phyloP scores from a whole-genome alignment of 2,329 filamentous ascomycete species.

The Penicillium sp. region DNA sequence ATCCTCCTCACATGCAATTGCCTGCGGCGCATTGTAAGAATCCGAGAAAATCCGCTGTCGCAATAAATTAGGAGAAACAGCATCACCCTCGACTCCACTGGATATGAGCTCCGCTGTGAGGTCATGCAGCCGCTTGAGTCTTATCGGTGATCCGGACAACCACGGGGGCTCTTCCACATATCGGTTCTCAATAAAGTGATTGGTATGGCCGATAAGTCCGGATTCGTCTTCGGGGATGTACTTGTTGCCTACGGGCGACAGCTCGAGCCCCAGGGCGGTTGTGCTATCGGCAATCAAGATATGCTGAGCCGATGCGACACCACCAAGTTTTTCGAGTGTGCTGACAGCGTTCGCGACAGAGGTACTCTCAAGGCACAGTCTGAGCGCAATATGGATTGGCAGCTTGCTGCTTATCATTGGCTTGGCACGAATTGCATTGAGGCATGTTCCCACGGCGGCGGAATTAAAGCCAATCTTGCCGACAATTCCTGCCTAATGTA shows the following conservation, averaged over 20 bases:
- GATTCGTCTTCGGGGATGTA: conserved; percentile 38
- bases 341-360: conserved; percentile 52
- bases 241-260: conserved; percentile 33
- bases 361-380: conserved; percentile 56
- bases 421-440: conserved; percentile 63
- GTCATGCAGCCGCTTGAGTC: conserved; percentile 30
- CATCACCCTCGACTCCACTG: conserved; percentile 23
- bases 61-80: conserved; percentile 27
- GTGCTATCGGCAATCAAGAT: conserved; percentile 56
- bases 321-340: conserved; percentile 48
- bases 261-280: conserved; percentile 30
- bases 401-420: conserved; percentile 56
- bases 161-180: conserved; percentile 38
- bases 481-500: conserved; percentile 53
- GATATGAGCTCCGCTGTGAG: conserved; percentile 29
- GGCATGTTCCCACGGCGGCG: conserved; percentile 58
- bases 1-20: conserved; percentile 41
- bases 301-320: conserved; percentile 58
- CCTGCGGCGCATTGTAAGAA: conserved; percentile 37
- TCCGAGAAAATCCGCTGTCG: conserved; percentile 41
- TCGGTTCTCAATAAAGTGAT: conserved; percentile 45
- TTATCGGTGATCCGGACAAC: conserved; percentile 36
- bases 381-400: conserved; percentile 64
- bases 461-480: conserved; percentile 68
- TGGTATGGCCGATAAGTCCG: conserved; percentile 47